Percentiles rank a stretch among this genome's conserved stretches.
Evolutionary conservation across 768 basidiomycete genomes (phyloP).

Genomic region (Hypholoma fasciculare): DNA sequence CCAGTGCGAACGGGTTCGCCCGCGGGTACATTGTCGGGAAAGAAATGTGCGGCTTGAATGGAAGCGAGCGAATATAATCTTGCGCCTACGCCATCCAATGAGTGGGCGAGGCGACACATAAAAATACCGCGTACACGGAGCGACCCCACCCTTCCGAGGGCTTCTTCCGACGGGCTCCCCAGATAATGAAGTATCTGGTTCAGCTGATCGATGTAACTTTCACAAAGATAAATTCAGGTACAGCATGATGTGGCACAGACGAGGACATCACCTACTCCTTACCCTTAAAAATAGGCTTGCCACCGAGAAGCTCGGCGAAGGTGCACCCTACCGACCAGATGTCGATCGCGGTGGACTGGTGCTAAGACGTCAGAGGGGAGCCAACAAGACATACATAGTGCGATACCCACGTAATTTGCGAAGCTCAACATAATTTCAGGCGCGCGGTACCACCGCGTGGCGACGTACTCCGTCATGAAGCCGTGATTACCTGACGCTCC

Average conservation of each 20-base stretch:
- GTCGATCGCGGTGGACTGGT: slow-evolving; percentile 85
- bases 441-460: slow-evolving; percentile 97
- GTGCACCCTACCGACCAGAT: slow-evolving; percentile 98
- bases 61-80: slow-evolving; percentile 96
- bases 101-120: slow-evolving; percentile 2
- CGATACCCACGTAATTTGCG: slow-evolving; percentile 80
- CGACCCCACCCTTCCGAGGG: slow-evolving; percentile 92
- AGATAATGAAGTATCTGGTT: slow-evolving; percentile 98
- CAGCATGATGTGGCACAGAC: background rate
- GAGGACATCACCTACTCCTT: slow-evolving; percentile 68
- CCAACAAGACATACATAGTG: background rate
- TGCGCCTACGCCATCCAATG: slow-evolving; percentile 61
- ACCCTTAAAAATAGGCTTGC: slow-evolving; percentile 96
- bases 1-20: slow-evolving; percentile 92
- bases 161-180: slow-evolving; percentile 98
- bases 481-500: slow-evolving; percentile 83
- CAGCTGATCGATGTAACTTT: slow-evolving; percentile 94
- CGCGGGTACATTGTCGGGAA: slow-evolving; percentile 91
- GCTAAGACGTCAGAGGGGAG: slow-evolving; percentile 15
- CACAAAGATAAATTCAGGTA: background rate
- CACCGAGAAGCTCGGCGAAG: slow-evolving; percentile 87
- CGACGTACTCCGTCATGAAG: slow-evolving; percentile 99
- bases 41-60: slow-evolving; percentile 92
- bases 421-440: slow-evolving; percentile 99
- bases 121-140: slow-evolving; percentile 63